Percentiles rank a stretch among this genome's conserved stretches.
Conservation (phyloP, 2,329 filamentous ascomycete species). For the Nothophoma quercina region DNA sequence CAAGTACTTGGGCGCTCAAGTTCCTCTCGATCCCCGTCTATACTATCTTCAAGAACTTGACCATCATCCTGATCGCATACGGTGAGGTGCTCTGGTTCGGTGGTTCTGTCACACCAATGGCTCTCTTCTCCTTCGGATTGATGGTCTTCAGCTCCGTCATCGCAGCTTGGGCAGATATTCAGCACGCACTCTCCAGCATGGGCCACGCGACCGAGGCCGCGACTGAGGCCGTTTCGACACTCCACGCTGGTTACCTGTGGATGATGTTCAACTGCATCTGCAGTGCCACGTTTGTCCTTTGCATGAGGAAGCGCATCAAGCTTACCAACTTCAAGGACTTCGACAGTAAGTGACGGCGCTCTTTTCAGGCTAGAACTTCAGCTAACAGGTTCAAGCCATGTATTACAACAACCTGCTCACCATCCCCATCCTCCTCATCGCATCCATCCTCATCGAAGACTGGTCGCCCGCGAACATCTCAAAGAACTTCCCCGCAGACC, state of each 20-base stretch:
- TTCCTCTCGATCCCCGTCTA: constrained; percentile 98
- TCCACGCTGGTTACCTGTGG: constrained; percentile 96
- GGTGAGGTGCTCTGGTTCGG: constrained; percentile 99
- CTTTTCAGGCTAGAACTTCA: constrained; percentile 18
- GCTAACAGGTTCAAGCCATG: constrained; percentile 73
- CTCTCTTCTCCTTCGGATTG: constrained; percentile 90
- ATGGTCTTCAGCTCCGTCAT: constrained; percentile 96
- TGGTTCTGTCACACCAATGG: constrained; percentile 84
- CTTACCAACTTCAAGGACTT: constrained; percentile 99
- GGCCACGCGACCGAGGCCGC: constrained; percentile 64
- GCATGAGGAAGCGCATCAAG: constrained; percentile 99
- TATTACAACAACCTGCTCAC: constrained; percentile 99
- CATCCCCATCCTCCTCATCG: constrained; percentile 86
- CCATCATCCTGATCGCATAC: constrained; percentile 97
- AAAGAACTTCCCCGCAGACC: constrained; percentile 86
- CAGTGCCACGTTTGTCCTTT: constrained; percentile 85
- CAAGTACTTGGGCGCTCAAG: constrained; percentile 92
- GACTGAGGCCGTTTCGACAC: constrained; percentile 79
- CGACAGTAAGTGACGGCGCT: constrained; percentile 74
- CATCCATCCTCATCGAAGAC: constrained; percentile 85
- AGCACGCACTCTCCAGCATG: constrained; percentile 76
- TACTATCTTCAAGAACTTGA: constrained; percentile 99
- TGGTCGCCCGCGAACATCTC: constrained; percentile 87
- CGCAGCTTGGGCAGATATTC: constrained; percentile 96
- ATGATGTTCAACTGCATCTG: constrained; percentile 98